These are phyloP conservation scores for Trichoderma hamatum DNA, from an alignment of 2,329 filamentous ascomycete genomes.

Conservation along the genomic window DNA sequence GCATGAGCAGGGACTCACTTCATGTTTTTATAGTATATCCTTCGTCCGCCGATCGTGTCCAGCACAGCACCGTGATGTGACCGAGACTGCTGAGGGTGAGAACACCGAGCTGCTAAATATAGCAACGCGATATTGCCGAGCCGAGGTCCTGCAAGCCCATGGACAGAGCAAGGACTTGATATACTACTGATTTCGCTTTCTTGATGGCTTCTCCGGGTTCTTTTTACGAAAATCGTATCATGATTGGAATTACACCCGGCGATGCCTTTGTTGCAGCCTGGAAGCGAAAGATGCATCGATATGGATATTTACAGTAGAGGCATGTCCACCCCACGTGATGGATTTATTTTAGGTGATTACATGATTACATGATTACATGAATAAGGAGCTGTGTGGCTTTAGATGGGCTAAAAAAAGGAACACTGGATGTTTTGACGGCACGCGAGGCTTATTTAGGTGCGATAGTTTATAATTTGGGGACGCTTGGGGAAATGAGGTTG, in stretches of 20 bases:
- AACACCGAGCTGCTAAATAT: background rate
- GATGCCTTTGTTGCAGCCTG: background rate
- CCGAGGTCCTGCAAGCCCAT: background rate
- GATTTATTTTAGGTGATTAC: background rate
- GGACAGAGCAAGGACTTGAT: background rate
- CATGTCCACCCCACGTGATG: background rate
- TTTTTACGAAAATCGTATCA: background rate
- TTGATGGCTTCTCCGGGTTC: background rate
- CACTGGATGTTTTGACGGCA: background rate
- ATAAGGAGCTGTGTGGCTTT: background rate
- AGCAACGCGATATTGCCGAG: background rate
- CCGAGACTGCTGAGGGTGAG: background rate
- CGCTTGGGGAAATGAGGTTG: background rate
- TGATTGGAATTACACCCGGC: background rate
- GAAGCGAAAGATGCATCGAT: background rate
- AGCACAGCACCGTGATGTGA: background rate
- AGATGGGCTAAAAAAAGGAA: conserved; percentile 12
- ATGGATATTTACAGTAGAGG: background rate
- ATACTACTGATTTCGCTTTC: background rate
- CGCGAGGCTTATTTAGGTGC: conserved; percentile 1
- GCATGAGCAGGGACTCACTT: background rate
- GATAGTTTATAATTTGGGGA: background rate
- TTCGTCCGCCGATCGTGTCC: background rate
- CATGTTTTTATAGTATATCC: background rate
- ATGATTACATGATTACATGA: background rate